These are phyloP conservation scores for Kazachstania taianensis DNA, from an alignment of 805 yeast species.

Conservation along the genomic window DNA sequence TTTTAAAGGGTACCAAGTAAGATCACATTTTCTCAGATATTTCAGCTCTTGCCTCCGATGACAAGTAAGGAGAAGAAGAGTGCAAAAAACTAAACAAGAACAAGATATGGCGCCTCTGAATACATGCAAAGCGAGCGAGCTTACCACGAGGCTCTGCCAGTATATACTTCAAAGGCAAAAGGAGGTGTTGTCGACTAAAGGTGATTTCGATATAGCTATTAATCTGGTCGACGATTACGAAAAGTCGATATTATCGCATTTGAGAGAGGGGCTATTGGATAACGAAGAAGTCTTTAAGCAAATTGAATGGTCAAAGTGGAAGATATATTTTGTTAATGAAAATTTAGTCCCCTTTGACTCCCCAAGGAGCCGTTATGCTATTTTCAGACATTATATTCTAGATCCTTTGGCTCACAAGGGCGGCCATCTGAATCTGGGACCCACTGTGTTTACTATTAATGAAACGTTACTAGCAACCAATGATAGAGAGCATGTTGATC, in stretches of 20 bases:
- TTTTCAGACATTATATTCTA: slow-evolving; percentile 54
- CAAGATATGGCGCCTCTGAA: no score
- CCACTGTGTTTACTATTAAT: slow-evolving; percentile 57
- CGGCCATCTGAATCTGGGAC: slow-evolving; percentile 33
- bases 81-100: no score
- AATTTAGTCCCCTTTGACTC: slow-evolving; percentile 74
- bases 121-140: no score
- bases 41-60: no score
- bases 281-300: slow-evolving; percentile 34
- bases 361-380: slow-evolving; percentile 74
- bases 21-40: no score
- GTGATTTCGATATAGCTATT: slow-evolving; percentile 61
- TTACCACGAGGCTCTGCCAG: no score
- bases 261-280: slow-evolving; percentile 19
- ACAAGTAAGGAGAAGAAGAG: no score
- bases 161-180: slow-evolving; percentile 39
- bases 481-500: slow-evolving; percentile 41
- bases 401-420: slow-evolving; percentile 36
- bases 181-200: slow-evolving; percentile 35
- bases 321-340: slow-evolving; percentile 79
- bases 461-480: slow-evolving; percentile 36
- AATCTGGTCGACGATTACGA: slow-evolving; percentile 31
- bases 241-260: slow-evolving; percentile 51
- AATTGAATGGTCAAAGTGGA: slow-evolving; percentile 63
- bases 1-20: no score